phyloP scores from a whole-genome alignment of 2,329 filamentous ascomycete species.

The Arthroderma uncinatum region DNA sequence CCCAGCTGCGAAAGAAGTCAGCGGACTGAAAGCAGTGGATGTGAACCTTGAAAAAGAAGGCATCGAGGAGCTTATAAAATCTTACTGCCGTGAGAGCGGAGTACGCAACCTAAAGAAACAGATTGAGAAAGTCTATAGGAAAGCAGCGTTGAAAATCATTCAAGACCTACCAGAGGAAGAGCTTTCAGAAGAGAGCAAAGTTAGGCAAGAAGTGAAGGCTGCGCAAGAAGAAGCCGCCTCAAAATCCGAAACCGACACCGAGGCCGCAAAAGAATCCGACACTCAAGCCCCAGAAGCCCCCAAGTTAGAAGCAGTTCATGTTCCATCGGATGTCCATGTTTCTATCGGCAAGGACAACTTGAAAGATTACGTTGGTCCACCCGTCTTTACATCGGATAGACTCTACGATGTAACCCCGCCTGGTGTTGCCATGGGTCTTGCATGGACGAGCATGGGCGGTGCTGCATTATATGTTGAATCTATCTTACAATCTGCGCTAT shows the following conservation, averaged over 20 bases:
- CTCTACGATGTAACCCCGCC: slow-evolving; percentile 88
- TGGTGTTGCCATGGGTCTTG: slow-evolving; percentile 93
- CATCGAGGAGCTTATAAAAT: slow-evolving; percentile 95
- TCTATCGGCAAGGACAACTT: slow-evolving; percentile 79
- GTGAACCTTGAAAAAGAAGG: slow-evolving; percentile 78
- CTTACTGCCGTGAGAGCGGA: slow-evolving; percentile 92
- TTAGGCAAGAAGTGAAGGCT: slow-evolving; percentile 76
- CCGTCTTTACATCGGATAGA: slow-evolving; percentile 88
- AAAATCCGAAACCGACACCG: slow-evolving; percentile 19
- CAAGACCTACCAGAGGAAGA: slow-evolving; percentile 35
- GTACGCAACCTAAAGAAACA: slow-evolving; percentile 98
- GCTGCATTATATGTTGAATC: slow-evolving; percentile 96
- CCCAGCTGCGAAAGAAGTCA: slow-evolving; percentile 86
- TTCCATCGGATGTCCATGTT: slow-evolving; percentile 79
- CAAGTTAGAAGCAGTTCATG: slow-evolving; percentile 49
- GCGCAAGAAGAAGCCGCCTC: slow-evolving; percentile 53
- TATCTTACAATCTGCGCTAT: slow-evolving; percentile 75
- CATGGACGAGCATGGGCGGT: slow-evolving; percentile 95
- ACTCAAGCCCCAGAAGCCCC: neutral
- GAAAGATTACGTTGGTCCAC: slow-evolving; percentile 92
- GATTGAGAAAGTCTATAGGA: slow-evolving; percentile 97
- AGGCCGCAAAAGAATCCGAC: neutral
- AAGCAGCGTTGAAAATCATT: slow-evolving; percentile 93
- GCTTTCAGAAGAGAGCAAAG: slow-evolving; percentile 47
- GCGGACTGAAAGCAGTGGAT: slow-evolving; percentile 79